These are phyloP conservation scores for Populus alba DNA, from an alignment of 345 rosid species.

Conservation along the genomic window DNA sequence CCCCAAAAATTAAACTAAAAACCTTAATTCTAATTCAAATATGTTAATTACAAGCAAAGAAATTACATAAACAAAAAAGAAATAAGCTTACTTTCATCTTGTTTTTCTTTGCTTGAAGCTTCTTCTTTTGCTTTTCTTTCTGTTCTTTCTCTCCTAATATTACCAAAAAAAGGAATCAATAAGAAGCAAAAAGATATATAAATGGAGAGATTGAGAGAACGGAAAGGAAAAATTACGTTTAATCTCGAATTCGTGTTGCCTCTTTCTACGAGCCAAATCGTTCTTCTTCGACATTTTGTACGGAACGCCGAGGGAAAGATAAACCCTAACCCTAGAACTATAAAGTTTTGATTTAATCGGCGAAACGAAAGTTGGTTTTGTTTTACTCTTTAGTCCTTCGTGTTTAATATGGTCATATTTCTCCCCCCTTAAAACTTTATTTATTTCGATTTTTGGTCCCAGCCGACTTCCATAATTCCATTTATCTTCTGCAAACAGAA, in stretches of 20 bases:
- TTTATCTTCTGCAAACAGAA: neutral
- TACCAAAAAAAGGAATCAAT: neutral
- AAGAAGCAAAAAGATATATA: neutral
- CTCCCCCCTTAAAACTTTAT: neutral
- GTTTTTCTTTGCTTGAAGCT: conserved; percentile 79
- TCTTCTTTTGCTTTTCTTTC: conserved; percentile 59
- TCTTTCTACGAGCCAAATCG: conserved; percentile 69
- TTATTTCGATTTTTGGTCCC: neutral
- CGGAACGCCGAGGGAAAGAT: neutral
- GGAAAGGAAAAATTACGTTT: conserved; percentile 38
- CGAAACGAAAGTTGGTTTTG: neutral
- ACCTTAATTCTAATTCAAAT: neutral
- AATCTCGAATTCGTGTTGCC: conserved; percentile 81
- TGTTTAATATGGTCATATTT: neutral
- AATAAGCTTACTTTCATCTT: conserved; percentile 73
- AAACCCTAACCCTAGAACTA: conserved; percentile 20
- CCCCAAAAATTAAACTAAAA: neutral
- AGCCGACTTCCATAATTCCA: neutral
- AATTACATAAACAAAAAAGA: neutral
- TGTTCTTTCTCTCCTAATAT: conserved; percentile 70
- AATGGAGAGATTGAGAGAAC: neutral
- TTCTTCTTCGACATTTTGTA: conserved; percentile 95
- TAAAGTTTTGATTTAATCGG: neutral
- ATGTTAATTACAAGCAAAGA: neutral
- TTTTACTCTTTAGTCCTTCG: neutral